Base-by-base conservation (phyloP, 352 stramenopile genomes). In the Phytopythium oedochilum region DNA sequence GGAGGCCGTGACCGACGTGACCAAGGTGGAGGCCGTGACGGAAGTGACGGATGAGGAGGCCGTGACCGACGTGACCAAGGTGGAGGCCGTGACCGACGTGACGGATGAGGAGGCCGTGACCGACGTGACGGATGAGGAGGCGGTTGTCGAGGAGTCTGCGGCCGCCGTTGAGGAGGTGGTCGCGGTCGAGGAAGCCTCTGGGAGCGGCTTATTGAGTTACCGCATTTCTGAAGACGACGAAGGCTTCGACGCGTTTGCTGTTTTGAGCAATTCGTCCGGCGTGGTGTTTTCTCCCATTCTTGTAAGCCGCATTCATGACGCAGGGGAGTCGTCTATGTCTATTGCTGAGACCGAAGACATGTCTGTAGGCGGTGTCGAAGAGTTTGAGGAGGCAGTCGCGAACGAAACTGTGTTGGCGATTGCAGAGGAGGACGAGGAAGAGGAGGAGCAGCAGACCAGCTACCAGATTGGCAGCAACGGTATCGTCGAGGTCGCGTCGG, bases 171-270 rank as follows among this genome's bases (percentile, higher is more conserved):
- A 69, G 15, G 46, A 22, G 20, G 45, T 23, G 28, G 23, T 35
- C 60, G 56, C 48, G 43, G 26, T 42, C 20, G 58, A 60, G 14
- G 64, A 60, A 26, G 39, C 53, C 29, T 12, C 39, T 40, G 57
- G 44, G 32, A 11, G 15, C 10, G 32, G 2, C 11, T 14, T 2
- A 36, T 6, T 6, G 10, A 11, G 32, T 17, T 6, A 36, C 7
- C 32, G 32, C 11, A 11, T 2, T 36, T 36, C 32, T 36, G 32
- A 45, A 2, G 53, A 59, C 15, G 49, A 47, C 26, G 42, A 40
- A 20, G 18, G 25, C 7, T 14, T 20, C 4, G 29, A 60, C 7
- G 29, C 8, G 25, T 11, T 43, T n/a, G 3, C n/a, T 5, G 38
- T 25, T 25, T n/a, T n/a, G 18, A 14, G 2, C 18, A 43, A 5